Evolutionary conservation across 2,329 filamentous ascomycete genomes (phyloP), one percentile per base, ranked within the genome.

Genomic region (Diaporthe velutina): DNA sequence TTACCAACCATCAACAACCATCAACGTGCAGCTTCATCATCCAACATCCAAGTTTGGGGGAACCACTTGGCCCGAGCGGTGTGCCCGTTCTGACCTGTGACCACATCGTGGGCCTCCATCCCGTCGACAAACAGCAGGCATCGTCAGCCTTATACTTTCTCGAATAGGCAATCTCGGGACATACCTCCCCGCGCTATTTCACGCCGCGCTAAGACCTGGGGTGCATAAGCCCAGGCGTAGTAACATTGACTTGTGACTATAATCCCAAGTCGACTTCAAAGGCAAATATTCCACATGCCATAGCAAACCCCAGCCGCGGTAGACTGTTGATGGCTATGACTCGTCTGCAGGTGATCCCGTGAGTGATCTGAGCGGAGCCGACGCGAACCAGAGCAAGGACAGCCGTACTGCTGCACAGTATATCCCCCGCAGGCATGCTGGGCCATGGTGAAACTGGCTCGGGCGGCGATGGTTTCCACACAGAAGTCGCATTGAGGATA

Each of bases 131-230:
- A 45, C 19, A 50, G 35, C 45, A 55, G 38, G 15, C 48, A 33
- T 61, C 12, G 28, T 35, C 38, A 60, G 57, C 48, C 40, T 57
- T 42, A 28, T 33, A 28, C 22, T 45, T 66, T 58, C 38, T 66
- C 15, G 9, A 75, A 60, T 19, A 40, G 71, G 74, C 40, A 74
- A 74, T 60, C 52, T 75, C 74, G 74, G 74, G 66, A 17, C 15
- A 48, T 40, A 22, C 55, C 33, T 58, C 60, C 67, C 73, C 67
- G 73, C 38, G 42, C 50, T 15, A 58, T 25, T 48, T 48, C 25
- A 70, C 52, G 66, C 52, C 22, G 58, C 70, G 71, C 66, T 40
- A 74, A 70, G 71, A 57, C 71, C 71, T 45, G 58, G 71, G 50
- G 50, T 73, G 30, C 64, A 73, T 58, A 30, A 28, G 42, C 12